Percentiles rank a stretch among this genome's conserved stretches.
Conservation (phyloP, 371 early-diverging fungal genomes). For the Blakeslea trispora region DNA sequence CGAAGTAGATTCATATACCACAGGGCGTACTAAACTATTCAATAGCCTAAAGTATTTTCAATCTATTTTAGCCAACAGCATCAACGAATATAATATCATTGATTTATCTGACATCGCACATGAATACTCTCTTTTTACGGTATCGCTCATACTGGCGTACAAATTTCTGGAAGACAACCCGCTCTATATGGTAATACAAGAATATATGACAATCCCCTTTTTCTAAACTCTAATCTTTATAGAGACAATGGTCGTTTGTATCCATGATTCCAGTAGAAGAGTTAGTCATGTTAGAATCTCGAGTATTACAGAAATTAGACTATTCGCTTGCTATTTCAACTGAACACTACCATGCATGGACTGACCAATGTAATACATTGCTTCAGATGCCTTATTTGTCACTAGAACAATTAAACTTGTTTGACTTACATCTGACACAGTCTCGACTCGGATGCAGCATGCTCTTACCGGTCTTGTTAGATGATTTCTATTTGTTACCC, state of each 20-base stretch:
- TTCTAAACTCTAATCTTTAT: constrained; percentile 4
- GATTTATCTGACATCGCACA: constrained; percentile 26
- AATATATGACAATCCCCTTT: background rate
- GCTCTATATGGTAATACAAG: constrained; percentile 29
- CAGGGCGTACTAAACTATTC: background rate
- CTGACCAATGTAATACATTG: constrained; percentile 27
- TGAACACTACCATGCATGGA: constrained; percentile 20
- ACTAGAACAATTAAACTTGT: constrained; percentile 11
- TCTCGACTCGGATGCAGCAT: constrained; percentile 10
- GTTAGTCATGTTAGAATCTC: constrained; percentile 22
- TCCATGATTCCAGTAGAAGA: constrained; percentile 27
- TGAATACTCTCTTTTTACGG: constrained; percentile 37
- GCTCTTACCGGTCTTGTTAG: constrained; percentile 20
- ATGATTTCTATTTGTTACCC: constrained; percentile 13
- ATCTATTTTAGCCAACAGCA: constrained; percentile 20
- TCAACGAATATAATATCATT: constrained; percentile 17
- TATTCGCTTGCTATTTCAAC: constrained; percentile 24
- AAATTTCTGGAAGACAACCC: constrained; percentile 41
- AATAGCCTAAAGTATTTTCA: constrained; percentile 37
- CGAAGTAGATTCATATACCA: background rate
- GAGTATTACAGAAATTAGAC: constrained; percentile 16
- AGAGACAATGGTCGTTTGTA: constrained; percentile 32
- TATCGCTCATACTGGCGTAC: constrained; percentile 36
- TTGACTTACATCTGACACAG: constrained; percentile 21
- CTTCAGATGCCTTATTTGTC: constrained; percentile 11